A percentile compares a stretch with the other conserved stretches of the same genome.
These are phyloP conservation scores for Colletotrichum sp. DNA, from an alignment of 2,329 filamentous ascomycete species.

Conservation along the genomic window DNA sequence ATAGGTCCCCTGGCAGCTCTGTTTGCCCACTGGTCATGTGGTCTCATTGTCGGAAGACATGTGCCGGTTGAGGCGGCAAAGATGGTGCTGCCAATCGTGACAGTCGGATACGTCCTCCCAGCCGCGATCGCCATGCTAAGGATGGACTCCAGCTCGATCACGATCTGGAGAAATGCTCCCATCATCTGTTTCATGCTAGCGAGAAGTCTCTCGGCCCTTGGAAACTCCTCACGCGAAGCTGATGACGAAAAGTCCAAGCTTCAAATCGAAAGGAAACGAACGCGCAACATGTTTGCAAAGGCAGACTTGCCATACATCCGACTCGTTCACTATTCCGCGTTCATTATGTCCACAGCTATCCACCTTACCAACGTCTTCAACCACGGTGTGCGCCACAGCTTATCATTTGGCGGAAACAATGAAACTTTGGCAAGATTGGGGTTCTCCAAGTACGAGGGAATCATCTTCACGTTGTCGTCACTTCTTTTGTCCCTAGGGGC, in stretches of 20 bases:
- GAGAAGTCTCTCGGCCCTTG: not conserved
- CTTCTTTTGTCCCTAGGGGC: no score
- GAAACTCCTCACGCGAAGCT: no score
- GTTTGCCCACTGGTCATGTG: not conserved
- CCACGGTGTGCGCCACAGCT: no score
- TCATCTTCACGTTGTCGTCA: no score
- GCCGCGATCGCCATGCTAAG: fast-evolving
- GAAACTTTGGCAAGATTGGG: no score
- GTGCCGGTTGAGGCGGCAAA: not conserved
- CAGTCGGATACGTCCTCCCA: not conserved
- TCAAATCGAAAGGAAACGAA: fast-evolving
- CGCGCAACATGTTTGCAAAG: fast-evolving
- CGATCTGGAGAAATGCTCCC: not conserved
- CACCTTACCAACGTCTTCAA: not conserved
- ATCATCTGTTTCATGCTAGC: not conserved
- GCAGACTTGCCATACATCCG: not conserved
- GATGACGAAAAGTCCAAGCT: not conserved
- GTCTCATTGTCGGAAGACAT: not conserved
- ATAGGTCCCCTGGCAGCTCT: fast-evolving
- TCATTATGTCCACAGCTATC: fast-evolving
- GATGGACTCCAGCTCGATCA: not conserved
- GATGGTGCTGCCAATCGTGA: fast-evolving
- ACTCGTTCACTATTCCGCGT: fast-evolving
- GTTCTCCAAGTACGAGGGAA: no score
- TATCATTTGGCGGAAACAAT: no score